phyloP scores from a whole-genome alignment of 345 rosid genomes.

The Melaleuca quinquenervia region DNA sequence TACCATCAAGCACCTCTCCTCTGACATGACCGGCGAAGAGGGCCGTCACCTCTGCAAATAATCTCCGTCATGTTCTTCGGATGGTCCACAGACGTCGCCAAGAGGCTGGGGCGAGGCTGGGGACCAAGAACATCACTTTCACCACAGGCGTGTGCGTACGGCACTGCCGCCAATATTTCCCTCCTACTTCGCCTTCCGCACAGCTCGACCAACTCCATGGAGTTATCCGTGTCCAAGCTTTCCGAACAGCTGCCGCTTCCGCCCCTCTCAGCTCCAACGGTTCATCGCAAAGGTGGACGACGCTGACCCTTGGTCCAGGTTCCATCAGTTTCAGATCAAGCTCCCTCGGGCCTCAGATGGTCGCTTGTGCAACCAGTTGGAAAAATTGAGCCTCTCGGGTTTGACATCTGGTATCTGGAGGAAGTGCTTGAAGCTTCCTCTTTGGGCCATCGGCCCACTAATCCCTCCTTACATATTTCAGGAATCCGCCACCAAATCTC shows the following conservation, averaged over 20 bases:
- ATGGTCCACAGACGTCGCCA: constrained; percentile 1
- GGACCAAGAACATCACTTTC: background rate
- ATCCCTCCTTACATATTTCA: constrained; percentile 12
- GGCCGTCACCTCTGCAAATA: background rate
- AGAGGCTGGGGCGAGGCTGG: background rate
- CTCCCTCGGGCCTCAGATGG: constrained; percentile 10
- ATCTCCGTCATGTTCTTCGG: constrained; percentile 1
- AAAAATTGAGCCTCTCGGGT: constrained; percentile 18
- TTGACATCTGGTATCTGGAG: constrained; percentile 21
- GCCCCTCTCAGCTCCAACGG: constrained; percentile 19
- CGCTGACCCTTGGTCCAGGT: constrained; percentile 25
- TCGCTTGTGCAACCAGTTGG: constrained; percentile 23
- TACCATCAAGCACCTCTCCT: background rate
- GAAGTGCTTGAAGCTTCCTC: constrained; percentile 13
- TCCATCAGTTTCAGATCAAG: constrained; percentile 16
- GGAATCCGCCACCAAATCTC: background rate
- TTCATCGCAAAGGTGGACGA: constrained; percentile 19
- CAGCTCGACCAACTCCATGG: constrained; percentile 1
- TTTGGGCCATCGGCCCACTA: constrained; percentile 32
- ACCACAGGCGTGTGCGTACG: constrained; percentile 18
- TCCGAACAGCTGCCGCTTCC: constrained; percentile 22
- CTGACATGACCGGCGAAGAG: background rate
- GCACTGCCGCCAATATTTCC: constrained; percentile 17
- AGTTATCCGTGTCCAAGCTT: constrained; percentile 27
- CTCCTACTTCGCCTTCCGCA: constrained; percentile 33